Percentiles rank a stretch among this genome's conserved stretches.
Conservation (phyloP, 139 green algal genomes). For the Chlorella sorokiniana region DNA sequence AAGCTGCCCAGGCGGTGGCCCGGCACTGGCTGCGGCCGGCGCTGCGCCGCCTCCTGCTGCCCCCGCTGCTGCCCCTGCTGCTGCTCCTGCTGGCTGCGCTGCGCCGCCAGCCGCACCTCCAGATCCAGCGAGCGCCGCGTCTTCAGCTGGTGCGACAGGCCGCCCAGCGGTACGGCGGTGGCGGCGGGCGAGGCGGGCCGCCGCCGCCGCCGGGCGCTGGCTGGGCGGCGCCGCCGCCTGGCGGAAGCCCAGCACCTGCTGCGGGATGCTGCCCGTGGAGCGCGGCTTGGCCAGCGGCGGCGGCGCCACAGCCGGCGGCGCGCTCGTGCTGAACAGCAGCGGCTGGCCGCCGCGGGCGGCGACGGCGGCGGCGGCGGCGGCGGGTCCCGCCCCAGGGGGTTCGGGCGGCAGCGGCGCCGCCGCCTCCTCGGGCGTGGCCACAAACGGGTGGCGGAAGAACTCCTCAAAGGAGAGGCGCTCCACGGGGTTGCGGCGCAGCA, state of each 20-base stretch:
- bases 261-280: not conserved
- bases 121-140: conserved; percentile 16
- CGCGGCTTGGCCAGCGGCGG: not conserved
- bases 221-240: not conserved
- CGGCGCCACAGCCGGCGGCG: not conserved
- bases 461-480: conserved; percentile 94
- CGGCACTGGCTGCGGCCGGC: conserved; percentile 2
- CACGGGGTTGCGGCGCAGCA: conserved; percentile 88
- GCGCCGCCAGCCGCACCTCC: not conserved
- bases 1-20: conserved; percentile 23
- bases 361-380: not conserved
- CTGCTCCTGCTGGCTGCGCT: not conserved
- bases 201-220: not conserved
- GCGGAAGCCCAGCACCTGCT: conserved; percentile 28
- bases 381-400: not conserved
- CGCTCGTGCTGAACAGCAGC: conserved; percentile 21
- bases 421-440: conserved; percentile 15
- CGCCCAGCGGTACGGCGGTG: conserved; percentile 10
- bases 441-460: conserved; percentile 90
- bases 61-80: not conserved
- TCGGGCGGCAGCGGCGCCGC: conserved; percentile 9
- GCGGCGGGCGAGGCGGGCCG: not conserved
- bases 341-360: not conserved
- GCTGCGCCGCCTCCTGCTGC: not conserved
- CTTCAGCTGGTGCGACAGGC: conserved; percentile 23